These are phyloP conservation scores for Trichophyton rubrum DNA, from an alignment of 2,329 filamentous ascomycete genomes.

Conservation along the genomic window DNA sequence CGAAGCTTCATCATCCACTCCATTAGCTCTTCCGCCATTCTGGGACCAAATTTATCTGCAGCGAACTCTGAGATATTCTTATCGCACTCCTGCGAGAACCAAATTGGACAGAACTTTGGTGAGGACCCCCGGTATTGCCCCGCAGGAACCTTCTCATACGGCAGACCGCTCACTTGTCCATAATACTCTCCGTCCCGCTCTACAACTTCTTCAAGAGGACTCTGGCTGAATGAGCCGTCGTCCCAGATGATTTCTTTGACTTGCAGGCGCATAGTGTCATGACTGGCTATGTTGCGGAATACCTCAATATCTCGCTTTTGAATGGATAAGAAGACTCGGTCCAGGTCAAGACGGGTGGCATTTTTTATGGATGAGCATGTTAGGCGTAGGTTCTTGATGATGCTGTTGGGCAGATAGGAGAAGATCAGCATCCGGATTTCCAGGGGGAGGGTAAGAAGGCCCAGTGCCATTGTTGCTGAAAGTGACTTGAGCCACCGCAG, in stretches of 20 bases:
- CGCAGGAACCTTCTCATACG: not conserved
- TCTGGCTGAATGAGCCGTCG: not conserved
- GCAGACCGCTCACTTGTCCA: not conserved
- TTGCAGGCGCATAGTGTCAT: not conserved
- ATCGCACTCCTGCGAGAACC: not conserved
- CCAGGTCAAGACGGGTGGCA: not conserved
- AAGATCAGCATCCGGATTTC: not conserved
- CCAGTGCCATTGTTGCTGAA: not conserved
- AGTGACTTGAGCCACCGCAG: not conserved
- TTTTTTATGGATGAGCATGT: not conserved
- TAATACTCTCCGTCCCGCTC: not conserved
- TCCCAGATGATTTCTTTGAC: not conserved
- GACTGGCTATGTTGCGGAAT: not conserved
- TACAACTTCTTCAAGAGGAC: not conserved
- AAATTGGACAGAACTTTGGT: not conserved
- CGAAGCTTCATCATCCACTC: not conserved
- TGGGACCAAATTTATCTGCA: not conserved
- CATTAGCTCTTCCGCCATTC: not conserved
- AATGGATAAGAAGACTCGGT: not conserved
- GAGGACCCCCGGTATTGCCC: not conserved
- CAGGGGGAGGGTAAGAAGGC: not conserved
- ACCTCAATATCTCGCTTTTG: not conserved
- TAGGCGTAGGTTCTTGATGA: not conserved
- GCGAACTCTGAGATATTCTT: not conserved
- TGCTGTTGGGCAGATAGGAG: not conserved